A percentile compares a stretch with the other conserved stretches of the same genome.
Evolutionary conservation across 2,329 filamentous ascomycete species (phyloP).

Genomic region (Tolypocladium ophioglossoides): DNA sequence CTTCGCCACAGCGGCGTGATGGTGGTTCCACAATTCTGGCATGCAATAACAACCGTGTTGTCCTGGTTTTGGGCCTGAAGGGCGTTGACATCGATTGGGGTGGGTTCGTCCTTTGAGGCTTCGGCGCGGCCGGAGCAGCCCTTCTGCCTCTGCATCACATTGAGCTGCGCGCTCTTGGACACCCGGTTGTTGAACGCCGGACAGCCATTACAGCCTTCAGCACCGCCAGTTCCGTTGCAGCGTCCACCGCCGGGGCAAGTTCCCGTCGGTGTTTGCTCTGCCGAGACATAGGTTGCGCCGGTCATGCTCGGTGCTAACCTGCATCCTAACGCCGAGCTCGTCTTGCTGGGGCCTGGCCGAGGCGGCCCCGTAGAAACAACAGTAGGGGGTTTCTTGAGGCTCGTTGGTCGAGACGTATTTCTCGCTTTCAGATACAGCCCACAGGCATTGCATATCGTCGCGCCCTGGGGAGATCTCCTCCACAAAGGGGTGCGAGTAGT

Average conservation of each 20-base stretch:
- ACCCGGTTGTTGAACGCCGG: constrained; percentile 96
- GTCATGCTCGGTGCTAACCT: constrained; percentile 30
- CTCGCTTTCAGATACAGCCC: constrained; percentile 90
- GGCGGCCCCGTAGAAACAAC: constrained; percentile 31
- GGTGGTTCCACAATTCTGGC: constrained; percentile 93
- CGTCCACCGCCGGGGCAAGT: constrained; percentile 90
- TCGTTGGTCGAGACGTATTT: constrained; percentile 83
- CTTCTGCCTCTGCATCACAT: constrained; percentile 38
- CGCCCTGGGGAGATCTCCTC: constrained; percentile 84
- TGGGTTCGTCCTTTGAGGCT: constrained; percentile 13
- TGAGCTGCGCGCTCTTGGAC: constrained; percentile 72
- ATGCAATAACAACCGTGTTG: constrained; percentile 60
- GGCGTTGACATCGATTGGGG: constrained; percentile 24
- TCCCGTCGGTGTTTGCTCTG: constrained; percentile 65
- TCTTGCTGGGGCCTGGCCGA: constrained; percentile 30
- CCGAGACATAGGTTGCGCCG: constrained; percentile 63
- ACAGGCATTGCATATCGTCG: constrained; percentile 96
- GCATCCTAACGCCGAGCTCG: constrained; percentile 23
- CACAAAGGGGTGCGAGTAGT: constrained; percentile 91
- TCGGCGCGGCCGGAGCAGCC: constrained; percentile 19
- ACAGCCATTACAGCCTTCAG: constrained; percentile 89
- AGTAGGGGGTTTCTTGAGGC: constrained; percentile 66
- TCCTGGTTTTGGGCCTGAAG: constrained; percentile 19
- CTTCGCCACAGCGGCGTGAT: constrained; percentile 93
- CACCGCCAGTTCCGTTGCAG: constrained; percentile 93